These are phyloP conservation scores for Eucalyptus tenuipes DNA, from an alignment of 345 rosid genomes.

Conservation along the genomic window DNA sequence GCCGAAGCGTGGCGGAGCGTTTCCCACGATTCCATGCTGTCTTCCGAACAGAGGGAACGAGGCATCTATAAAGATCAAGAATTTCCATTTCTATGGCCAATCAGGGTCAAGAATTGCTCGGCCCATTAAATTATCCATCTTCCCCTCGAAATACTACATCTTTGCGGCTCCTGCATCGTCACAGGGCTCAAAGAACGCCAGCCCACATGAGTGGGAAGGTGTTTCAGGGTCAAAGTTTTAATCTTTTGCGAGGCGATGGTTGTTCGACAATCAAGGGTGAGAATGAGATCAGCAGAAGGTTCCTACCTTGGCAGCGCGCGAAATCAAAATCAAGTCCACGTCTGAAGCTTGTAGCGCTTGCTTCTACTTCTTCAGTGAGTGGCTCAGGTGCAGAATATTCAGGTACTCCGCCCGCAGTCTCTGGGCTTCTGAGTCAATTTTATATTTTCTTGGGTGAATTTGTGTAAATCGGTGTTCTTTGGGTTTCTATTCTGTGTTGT, in stretches of 20 bases:
- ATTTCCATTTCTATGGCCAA: background rate
- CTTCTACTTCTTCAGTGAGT: conserved; percentile 1
- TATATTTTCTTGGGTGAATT: background rate
- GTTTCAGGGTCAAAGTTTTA: background rate
- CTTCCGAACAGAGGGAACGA: background rate
- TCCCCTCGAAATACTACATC: background rate
- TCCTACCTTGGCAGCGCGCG: background rate
- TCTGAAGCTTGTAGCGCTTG: background rate
- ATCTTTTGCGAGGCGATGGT: background rate
- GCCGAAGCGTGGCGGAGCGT: background rate
- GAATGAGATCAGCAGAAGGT: background rate
- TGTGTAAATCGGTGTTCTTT: background rate
- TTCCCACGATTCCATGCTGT: background rate
- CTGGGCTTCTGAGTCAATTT: background rate
- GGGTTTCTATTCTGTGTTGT: background rate
- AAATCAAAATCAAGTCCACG: background rate
- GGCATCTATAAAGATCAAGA: background rate
- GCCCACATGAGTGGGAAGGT: background rate
- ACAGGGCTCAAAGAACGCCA: background rate
- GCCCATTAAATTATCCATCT: background rate
- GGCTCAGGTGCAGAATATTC: background rate
- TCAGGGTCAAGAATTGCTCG: background rate
- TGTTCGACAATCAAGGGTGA: background rate
- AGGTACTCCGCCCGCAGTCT: background rate
- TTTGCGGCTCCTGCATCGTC: background rate